Percentiles rank a stretch among this genome's conserved stretches.
Conservation (phyloP, 176 grass and related monocot genomes). For the Aegilops umbellulata region DNA sequence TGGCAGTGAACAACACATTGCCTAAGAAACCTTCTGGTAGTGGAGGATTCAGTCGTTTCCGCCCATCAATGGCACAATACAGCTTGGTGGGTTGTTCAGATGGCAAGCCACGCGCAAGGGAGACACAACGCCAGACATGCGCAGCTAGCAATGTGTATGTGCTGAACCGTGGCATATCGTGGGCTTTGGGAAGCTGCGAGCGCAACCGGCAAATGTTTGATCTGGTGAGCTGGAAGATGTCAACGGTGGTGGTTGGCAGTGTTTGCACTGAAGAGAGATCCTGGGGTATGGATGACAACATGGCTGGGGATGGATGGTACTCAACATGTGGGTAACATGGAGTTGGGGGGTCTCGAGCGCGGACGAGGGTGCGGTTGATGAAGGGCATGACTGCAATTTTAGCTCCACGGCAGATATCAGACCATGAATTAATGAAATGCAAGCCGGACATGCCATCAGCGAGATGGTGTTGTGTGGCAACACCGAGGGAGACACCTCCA, state of each 20-base stretch:
- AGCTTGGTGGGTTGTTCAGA: conserved; percentile 75
- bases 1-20: conserved; percentile 87
- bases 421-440: conserved; percentile 94
- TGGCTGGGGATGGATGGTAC: conserved; percentile 68
- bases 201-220: conserved; percentile 46
- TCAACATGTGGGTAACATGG: conserved; percentile 72
- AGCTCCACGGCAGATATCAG: conserved; percentile 62
- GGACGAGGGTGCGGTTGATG: conserved; percentile 66
- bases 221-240: conserved; percentile 66
- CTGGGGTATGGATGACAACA: conserved; percentile 33
- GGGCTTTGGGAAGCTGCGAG: conserved; percentile 20
- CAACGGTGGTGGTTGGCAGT: conserved; percentile 50
- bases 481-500: conserved; percentile 72
- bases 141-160: conserved; percentile 60
- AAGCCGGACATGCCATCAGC: conserved; percentile 75
- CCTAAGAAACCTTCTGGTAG: conserved; percentile 83
- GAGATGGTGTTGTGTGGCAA: conserved; percentile 83
- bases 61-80: conserved; percentile 70
- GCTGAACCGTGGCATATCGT: conserved; percentile 37
- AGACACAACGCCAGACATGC: conserved; percentile 77
- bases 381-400: conserved; percentile 49
- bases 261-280: not conserved
- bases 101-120: conserved; percentile 60
- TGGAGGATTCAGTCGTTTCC: conserved; percentile 54
- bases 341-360: conserved; percentile 53